Evolutionary conservation across 2,329 filamentous ascomycete genomes (phyloP).

Genomic region (Diaporthe aspalathi): DNA sequence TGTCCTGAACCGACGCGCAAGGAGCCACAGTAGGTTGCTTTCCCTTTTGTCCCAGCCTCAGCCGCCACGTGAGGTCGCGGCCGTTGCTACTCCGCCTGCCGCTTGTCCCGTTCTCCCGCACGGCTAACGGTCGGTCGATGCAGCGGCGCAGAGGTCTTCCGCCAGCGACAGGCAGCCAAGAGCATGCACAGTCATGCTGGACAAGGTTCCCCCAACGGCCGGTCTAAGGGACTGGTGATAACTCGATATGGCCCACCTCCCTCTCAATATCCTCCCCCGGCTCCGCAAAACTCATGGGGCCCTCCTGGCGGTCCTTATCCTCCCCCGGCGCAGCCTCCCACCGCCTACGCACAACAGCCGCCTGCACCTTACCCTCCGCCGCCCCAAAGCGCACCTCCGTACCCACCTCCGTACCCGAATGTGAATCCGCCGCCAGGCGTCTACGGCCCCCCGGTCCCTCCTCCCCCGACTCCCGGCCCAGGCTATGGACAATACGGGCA

Average conservation of each 20-base stretch:
- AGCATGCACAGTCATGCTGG: conserved; percentile 30
- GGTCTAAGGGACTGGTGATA: conserved; percentile 53
- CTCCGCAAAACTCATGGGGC: conserved; percentile 42
- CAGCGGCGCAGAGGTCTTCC: conserved; percentile 44
- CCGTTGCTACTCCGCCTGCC: not conserved
- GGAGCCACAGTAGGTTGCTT: conserved; percentile 61
- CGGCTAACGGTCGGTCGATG: conserved; percentile 38
- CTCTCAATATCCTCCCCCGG: conserved; percentile 40
- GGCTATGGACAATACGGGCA: conserved; percentile 36
- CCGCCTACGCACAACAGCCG: conserved; percentile 38
- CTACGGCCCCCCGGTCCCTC: conserved; percentile 35
- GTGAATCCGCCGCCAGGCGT: conserved; percentile 29
- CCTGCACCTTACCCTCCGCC: conserved; percentile 38
- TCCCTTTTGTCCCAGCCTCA: conserved; percentile 4
- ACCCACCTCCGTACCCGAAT: conserved; percentile 40
- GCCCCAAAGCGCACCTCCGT: conserved; percentile 34
- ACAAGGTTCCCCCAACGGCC: conserved; percentile 49
- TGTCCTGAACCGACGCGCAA: conserved; percentile 63
- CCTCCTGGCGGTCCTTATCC: conserved; percentile 39
- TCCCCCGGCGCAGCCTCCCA: conserved; percentile 41
- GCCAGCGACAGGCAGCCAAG: conserved; percentile 41
- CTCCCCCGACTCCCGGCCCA: conserved; percentile 28
- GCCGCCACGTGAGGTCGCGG: not conserved
- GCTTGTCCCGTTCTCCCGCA: conserved; percentile 28
- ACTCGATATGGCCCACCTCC: conserved; percentile 52